Evolutionary conservation across 768 basidiomycete species (phyloP).

Genomic region (Suillus ampliporus): DNA sequence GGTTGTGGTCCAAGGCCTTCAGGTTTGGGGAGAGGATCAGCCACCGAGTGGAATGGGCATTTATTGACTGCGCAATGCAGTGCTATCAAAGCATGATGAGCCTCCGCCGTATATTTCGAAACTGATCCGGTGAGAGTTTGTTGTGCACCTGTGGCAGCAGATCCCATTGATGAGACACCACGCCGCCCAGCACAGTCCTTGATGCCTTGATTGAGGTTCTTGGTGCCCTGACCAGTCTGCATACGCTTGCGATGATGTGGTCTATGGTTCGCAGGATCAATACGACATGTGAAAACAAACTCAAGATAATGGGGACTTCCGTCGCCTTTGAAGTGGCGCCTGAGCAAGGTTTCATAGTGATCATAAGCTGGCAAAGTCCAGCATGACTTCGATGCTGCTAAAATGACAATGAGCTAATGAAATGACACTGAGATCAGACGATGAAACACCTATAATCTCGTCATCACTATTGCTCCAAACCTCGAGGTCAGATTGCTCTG

Average conservation of each 20-base stretch:
- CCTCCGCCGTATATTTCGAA: neutral
- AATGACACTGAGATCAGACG: no score
- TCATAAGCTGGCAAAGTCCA: neutral
- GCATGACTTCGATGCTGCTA: no score
- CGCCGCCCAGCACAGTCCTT: neutral
- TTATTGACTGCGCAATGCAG: neutral
- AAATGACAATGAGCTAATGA: no score
- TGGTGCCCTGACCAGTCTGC: neutral
- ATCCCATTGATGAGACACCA: neutral
- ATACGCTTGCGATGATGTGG: neutral
- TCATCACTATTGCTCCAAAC: no score
- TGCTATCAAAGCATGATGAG: neutral
- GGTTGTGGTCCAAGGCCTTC: no score
- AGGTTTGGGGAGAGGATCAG: neutral
- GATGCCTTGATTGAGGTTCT: neutral
- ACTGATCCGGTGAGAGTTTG: neutral
- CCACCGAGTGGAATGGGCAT: neutral
- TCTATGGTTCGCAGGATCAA: neutral
- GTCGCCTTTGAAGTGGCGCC: neutral
- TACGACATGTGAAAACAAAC: neutral
- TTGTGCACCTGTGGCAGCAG: neutral
- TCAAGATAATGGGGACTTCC: neutral
- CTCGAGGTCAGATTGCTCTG: no score
- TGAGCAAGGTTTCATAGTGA: neutral
- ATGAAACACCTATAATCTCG: no score